These are phyloP conservation scores for Talaromyces piceae DNA, from an alignment of 2,329 filamentous ascomycete genomes.

Conservation along the genomic window DNA sequence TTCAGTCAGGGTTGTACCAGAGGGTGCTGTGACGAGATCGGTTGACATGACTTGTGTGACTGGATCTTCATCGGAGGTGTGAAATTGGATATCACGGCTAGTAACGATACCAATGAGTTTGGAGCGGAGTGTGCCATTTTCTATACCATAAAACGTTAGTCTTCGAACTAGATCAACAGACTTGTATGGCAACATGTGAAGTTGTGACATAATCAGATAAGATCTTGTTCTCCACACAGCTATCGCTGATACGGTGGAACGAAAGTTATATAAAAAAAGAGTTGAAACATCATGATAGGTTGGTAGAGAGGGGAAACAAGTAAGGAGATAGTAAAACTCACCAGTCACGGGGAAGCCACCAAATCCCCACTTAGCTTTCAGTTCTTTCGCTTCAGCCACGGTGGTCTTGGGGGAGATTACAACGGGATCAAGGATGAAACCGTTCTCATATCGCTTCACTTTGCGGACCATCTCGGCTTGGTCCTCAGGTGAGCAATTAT, in stretches of 20 bases:
- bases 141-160: slow-evolving; percentile 43
- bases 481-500: slow-evolving; percentile 96
- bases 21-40: slow-evolving; percentile 78
- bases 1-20: slow-evolving; percentile 75
- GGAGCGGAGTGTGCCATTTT: slow-evolving; percentile 84
- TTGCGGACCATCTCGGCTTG: slow-evolving; percentile 99
- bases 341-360: slow-evolving; percentile 98
- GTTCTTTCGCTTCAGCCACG: slow-evolving; percentile 78
- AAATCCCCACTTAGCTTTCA: slow-evolving; percentile 98
- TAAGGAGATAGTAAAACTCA: slow-evolving; percentile 48
- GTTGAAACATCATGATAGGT: slow-evolving; percentile 56
- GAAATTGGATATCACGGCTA: slow-evolving; percentile 96
- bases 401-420: slow-evolving; percentile 83
- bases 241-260: slow-evolving; percentile 97
- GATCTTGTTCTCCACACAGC: slow-evolving; percentile 67
- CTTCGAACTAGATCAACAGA: slow-evolving; percentile 1
- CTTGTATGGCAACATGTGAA: slow-evolving; percentile 1
- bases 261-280: slow-evolving; percentile 79
- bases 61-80: slow-evolving; percentile 62
- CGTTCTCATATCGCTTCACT: slow-evolving; percentile 98
- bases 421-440: slow-evolving; percentile 93
- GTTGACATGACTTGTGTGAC: slow-evolving; percentile 93
- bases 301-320: not conserved
- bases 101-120: slow-evolving; percentile 97
- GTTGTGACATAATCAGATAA: slow-evolving; percentile 39